phyloP scores from a whole-genome alignment of 495 filamentous ascomycete genomes.

The Glonium stellatum region DNA sequence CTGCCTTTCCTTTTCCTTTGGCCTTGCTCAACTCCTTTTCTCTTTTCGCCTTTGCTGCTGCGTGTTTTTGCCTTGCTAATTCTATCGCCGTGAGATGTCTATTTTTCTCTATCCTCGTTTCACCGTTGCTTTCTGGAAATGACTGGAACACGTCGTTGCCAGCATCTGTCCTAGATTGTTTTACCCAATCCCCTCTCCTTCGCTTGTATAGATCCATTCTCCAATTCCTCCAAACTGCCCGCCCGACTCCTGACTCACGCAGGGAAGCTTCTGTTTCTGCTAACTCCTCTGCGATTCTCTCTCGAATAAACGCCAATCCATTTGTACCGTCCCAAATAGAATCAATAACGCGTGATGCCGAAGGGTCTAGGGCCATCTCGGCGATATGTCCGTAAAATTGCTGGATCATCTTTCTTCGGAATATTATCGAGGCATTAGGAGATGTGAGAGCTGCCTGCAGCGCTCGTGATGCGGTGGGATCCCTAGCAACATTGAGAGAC shows the following conservation, averaged over 20 bases:
- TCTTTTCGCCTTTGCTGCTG: conserved; percentile 30
- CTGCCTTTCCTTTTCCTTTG: conserved; percentile 17
- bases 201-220: conserved; percentile 77
- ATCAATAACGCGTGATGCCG: conserved; percentile 75
- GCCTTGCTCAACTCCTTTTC: conserved; percentile 5
- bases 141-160: conserved; percentile 38
- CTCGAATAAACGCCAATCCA: conserved; percentile 59
- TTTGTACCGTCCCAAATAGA: conserved; percentile 62
- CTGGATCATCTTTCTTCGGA: conserved; percentile 55
- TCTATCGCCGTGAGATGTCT: conserved; percentile 33
- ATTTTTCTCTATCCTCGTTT: conserved; percentile 7
- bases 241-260: conserved; percentile 65
- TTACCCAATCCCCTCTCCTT: conserved; percentile 61
- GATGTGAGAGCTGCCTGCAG: conserved; percentile 61
- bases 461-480: conserved; percentile 60
- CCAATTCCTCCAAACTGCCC: conserved; percentile 89
- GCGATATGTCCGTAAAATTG: conserved; percentile 53
- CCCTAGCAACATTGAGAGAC: conserved; percentile 47
- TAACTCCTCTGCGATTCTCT: conserved; percentile 60
- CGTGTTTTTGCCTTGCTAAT: conserved; percentile 35
- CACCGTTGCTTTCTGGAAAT: conserved; percentile 29
- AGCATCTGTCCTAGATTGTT: conserved; percentile 53
- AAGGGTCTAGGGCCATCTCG: conserved; percentile 59
- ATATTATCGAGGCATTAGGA: conserved; percentile 49
- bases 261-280: conserved; percentile 55